These are phyloP conservation scores for Endotrypanum monterogeii DNA, from an alignment of 208 protist genomes.

Conservation along the genomic window DNA sequence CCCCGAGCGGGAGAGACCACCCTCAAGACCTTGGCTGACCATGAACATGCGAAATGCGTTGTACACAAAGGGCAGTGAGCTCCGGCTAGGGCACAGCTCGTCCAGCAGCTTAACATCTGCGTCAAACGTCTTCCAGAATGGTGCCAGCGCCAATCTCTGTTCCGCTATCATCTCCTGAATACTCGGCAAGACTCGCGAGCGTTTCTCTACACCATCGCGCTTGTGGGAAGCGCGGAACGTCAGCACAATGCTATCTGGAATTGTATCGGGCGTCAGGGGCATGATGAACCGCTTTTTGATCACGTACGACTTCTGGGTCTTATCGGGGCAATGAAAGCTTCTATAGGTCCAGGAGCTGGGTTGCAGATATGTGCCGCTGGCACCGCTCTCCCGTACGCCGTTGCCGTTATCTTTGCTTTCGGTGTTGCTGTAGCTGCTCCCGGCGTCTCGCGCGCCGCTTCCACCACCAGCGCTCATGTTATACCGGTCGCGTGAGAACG, in stretches of 20 bases:
- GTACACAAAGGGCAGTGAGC: conserved; percentile 70
- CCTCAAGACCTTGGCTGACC: conserved; percentile 68
- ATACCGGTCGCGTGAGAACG: conserved; percentile 25
- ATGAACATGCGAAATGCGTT: conserved; percentile 81
- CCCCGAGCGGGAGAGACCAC: conserved; percentile 65
- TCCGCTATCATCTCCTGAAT: conserved; percentile 50
- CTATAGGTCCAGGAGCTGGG: conserved; percentile 26
- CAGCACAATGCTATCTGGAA: conserved; percentile 62
- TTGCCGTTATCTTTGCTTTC: conserved; percentile 20
- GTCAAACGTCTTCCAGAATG: conserved; percentile 74
- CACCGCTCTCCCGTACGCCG: conserved; percentile 3
- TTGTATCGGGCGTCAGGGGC: conserved; percentile 36
- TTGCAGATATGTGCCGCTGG: conserved; percentile 1
- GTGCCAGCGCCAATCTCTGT: conserved; percentile 41
- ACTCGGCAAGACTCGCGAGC: conserved; percentile 34
- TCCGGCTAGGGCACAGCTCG: conserved; percentile 75
- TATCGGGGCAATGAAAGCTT: conserved; percentile 22
- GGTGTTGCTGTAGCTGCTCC: conserved; percentile 27
- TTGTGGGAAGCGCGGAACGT: conserved; percentile 67
- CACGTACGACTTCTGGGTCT: conserved; percentile 39
- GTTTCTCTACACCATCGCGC: conserved; percentile 13
- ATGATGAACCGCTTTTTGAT: conserved; percentile 77
- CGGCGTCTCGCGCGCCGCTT: conserved; percentile 11
- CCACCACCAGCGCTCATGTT: conserved; percentile 15
- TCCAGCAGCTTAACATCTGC: conserved; percentile 82